Percentiles rank a stretch among this genome's conserved stretches.
These are phyloP conservation scores for Cucurbita moschata DNA, from an alignment of 306 rosid genomes.

Conservation along the genomic window DNA sequence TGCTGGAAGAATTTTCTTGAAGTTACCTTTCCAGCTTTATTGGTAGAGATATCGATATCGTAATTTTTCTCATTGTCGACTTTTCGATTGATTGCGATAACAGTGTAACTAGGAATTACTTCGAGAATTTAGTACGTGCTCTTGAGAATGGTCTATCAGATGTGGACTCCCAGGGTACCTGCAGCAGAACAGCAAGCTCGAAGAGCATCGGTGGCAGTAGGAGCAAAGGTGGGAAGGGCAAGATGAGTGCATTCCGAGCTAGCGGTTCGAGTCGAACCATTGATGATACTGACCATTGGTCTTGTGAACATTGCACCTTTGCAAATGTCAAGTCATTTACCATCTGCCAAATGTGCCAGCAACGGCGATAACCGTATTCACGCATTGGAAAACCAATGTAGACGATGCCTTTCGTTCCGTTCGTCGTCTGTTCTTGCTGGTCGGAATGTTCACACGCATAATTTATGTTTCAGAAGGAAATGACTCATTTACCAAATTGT, in stretches of 20 bases:
- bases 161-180: conserved; percentile 24
- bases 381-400: background rate
- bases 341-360: conserved; percentile 32
- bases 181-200: conserved; percentile 28
- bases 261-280: conserved; percentile 21
- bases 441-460: background rate
- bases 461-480: background rate
- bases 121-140: conserved; percentile 36
- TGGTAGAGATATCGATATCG: background rate
- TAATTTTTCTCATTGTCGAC: background rate
- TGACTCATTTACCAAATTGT: background rate
- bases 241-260: conserved; percentile 23
- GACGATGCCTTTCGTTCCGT: background rate
- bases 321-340: conserved; percentile 22
- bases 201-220: conserved; percentile 23
- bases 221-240: conserved; percentile 32
- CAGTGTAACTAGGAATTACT: conserved; percentile 43
- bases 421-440: background rate
- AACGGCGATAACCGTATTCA: conserved; percentile 15
- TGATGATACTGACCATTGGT: conserved; percentile 31
- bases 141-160: conserved; percentile 42
- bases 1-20: background rate
- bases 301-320: conserved; percentile 39
- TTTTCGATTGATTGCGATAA: conserved; percentile 1
- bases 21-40: background rate